Base-by-base conservation (phyloP, 2,329 filamentous ascomycete genomes). In the Xenoacremonium recifei region DNA sequence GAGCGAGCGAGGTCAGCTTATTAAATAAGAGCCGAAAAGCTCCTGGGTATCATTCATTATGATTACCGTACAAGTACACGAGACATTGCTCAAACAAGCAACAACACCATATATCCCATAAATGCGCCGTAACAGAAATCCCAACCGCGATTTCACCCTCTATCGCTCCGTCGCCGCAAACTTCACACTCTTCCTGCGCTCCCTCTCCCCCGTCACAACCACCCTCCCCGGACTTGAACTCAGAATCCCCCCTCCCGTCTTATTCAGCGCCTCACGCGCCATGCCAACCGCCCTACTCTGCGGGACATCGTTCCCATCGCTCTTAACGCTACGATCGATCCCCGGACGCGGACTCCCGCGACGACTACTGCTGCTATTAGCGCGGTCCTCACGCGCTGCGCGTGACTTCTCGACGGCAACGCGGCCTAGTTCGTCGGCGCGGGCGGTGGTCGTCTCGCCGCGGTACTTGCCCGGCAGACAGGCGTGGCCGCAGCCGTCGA, bases 401-500 rank as follows among this genome's bases (percentile, higher is more conserved):
- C 60, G 59, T 2, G 44, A 48, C 42, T 49, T 69, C 39, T 77
- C 74, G 3, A 70, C 64, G 1, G 72, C 67, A 1, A 64, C 70
- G 3, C 75, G 70, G 10, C 68, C 71, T 3, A 81, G 60, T 42
- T 81, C 77, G n/a, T 79, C 77, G 21, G 68, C 69, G 4, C 70
- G 64, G 3, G 66, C 66, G 0, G 67, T 69, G 19, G 58, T 63
- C 2, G 58, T 68, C 50, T 79, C 75, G 6, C 73, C 66, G 4
- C 76, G 70, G 63, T 79, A 82, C 25, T 66, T 66, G 0, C 79
- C 77, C 0, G 79, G 79, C 0, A 84, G 68, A 47, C 81, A 85
- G 20, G 77, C 77, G 52, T 85, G 81, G 3, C 80, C 75, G 55
- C 81, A 85, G 0, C 81, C 80, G 47, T 84, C 79, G n/a, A 82